Conservation (phyloP, 257 asterid species). For the Avicennia marina region DNA sequence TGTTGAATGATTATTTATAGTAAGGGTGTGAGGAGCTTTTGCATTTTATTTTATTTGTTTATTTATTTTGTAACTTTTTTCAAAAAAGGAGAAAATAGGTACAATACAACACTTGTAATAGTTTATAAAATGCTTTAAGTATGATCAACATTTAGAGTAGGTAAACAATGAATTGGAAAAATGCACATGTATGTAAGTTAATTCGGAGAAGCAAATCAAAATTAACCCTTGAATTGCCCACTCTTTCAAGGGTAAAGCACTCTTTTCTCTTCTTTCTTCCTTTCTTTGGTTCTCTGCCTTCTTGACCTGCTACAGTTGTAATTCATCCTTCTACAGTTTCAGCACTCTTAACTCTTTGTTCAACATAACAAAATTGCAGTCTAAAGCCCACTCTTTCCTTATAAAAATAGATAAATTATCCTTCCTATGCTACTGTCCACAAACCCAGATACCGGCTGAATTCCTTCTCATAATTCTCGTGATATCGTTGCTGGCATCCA, state of each 20-base stretch:
- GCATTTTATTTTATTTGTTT: too few relatives aligned
- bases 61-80: too few relatives aligned
- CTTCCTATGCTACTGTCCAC: background rate
- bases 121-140: too few relatives aligned
- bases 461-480: slow-evolving; percentile 1
- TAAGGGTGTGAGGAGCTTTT: too few relatives aligned
- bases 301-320: background rate
- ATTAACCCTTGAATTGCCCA: slow-evolving; percentile 5
- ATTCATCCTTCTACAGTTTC: background rate
- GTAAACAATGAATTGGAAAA: too few relatives aligned
- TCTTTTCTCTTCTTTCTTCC: background rate
- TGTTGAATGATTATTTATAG: too few relatives aligned
- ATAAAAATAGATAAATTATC: background rate
- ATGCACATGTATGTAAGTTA: too few relatives aligned
- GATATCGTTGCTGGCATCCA: background rate
- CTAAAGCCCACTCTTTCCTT: background rate
- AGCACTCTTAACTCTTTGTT: background rate
- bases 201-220: too few relatives aligned
- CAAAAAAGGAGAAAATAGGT: too few relatives aligned
- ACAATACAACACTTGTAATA: too few relatives aligned
- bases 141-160: too few relatives aligned
- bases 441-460: background rate
- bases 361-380: background rate
- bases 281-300: too few relatives aligned
- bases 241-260: slow-evolving; percentile 3